phyloP scores from a whole-genome alignment of 2,329 filamentous ascomycete genomes.

The Verticillium tricorpus region DNA sequence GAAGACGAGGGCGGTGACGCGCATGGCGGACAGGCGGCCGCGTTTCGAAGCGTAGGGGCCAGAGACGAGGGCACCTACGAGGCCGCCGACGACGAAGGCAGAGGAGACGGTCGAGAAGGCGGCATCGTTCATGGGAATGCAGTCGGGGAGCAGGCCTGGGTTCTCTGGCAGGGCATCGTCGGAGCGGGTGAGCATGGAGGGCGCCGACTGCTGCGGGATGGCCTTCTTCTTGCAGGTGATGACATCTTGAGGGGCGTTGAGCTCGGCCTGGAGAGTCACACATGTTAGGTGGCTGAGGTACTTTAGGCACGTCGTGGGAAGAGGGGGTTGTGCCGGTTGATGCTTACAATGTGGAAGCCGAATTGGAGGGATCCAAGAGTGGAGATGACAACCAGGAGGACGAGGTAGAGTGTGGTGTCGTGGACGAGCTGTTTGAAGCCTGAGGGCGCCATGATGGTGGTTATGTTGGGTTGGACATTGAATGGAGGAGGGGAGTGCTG shows the following conservation, averaged over 20 bases:
- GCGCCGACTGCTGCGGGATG: slow-evolving; percentile 19
- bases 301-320: background rate
- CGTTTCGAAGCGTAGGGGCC: slow-evolving; percentile 74
- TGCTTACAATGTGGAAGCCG: slow-evolving; percentile 79
- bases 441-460: slow-evolving; percentile 24
- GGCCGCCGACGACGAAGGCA: slow-evolving; percentile 84
- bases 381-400: slow-evolving; percentile 69
- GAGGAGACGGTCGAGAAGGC: slow-evolving; percentile 85
- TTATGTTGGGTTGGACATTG: background rate
- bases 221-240: slow-evolving; percentile 72
- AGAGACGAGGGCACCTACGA: slow-evolving; percentile 74
- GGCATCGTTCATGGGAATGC: slow-evolving; percentile 80
- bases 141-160: slow-evolving; percentile 55
- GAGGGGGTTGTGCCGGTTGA: background rate
- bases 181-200: slow-evolving; percentile 23
- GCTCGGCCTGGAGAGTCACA: slow-evolving; percentile 61
- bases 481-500: background rate
- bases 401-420: slow-evolving; percentile 68
- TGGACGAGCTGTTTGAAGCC: slow-evolving; percentile 34
- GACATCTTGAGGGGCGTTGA: slow-evolving; percentile 92
- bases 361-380: slow-evolving; percentile 90
- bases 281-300: background rate
- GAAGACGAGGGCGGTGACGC: slow-evolving; percentile 72
- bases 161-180: slow-evolving; percentile 15
- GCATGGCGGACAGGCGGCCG: slow-evolving; percentile 74